phyloP scores from a whole-genome alignment of 176 grass and related monocot species.

The Rhynchospora pubera region DNA sequence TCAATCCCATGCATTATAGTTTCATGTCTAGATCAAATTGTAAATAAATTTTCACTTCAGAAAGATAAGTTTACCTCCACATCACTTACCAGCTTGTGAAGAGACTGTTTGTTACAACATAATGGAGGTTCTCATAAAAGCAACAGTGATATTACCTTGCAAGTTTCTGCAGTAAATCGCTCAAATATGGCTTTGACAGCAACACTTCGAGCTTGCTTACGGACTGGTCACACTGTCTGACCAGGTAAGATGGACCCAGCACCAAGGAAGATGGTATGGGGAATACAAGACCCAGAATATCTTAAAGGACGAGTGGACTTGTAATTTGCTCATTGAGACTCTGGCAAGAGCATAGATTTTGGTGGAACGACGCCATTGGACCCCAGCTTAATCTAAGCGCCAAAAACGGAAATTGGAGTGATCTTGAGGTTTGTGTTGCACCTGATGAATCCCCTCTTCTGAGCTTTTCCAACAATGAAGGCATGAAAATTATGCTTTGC shows the following conservation, averaged over 20 bases:
- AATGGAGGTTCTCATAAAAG: background rate
- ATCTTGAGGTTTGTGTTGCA: too few relatives aligned
- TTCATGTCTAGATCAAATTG: background rate
- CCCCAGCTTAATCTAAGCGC: background rate
- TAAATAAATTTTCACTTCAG: background rate
- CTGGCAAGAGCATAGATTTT: slow-evolving; percentile 22
- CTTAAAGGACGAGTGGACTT: slow-evolving; percentile 36
- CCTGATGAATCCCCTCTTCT: too few relatives aligned
- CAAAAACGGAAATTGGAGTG: too few relatives aligned
- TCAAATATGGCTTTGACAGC: slow-evolving; percentile 77
- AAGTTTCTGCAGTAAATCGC: slow-evolving; percentile 80
- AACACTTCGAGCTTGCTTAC: slow-evolving; percentile 29
- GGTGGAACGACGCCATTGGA: slow-evolving; percentile 18
- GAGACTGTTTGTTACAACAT: background rate
- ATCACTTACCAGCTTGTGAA: background rate
- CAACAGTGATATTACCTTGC: slow-evolving; percentile 53
- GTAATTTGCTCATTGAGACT: slow-evolving; percentile 43
- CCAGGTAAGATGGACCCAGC: slow-evolving; percentile 40
- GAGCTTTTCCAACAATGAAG: too few relatives aligned
- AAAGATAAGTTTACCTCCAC: background rate
- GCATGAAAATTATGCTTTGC: too few relatives aligned
- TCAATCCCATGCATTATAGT: background rate
- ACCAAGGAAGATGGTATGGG: slow-evolving; percentile 50
- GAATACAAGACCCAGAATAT: slow-evolving; percentile 46
- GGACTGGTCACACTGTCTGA: slow-evolving; percentile 36